Evolutionary conservation across 768 basidiomycete genomes (phyloP).

Genomic region (Mycena galopus): DNA sequence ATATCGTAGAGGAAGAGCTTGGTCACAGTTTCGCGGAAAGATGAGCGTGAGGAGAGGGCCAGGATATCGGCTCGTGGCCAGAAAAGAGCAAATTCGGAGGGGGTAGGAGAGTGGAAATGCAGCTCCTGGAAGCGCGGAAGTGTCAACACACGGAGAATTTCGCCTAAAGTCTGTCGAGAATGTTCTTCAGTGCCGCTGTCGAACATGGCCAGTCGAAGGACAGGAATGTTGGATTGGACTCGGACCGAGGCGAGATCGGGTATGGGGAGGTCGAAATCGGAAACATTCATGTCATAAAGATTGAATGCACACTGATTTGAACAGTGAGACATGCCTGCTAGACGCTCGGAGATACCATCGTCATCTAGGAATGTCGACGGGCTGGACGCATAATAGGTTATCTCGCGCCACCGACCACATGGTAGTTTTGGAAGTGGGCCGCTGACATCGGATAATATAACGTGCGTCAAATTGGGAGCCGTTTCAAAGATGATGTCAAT

Average conservation of each 20-base stretch:
- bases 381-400: background rate
- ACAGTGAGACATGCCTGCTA: background rate
- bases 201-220: background rate
- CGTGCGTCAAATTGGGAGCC: background rate
- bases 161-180: background rate
- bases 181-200: background rate
- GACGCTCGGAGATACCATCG: too few species aligned
- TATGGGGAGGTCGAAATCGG: background rate
- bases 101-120: background rate
- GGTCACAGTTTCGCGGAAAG: background rate
- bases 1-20: background rate
- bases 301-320: background rate
- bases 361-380: too few species aligned
- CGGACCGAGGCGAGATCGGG: background rate
- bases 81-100: background rate
- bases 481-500: background rate
- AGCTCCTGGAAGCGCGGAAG: background rate
- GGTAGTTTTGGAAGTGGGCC: background rate
- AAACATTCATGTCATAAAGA: background rate
- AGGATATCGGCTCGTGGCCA: background rate
- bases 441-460: background rate
- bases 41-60: background rate
- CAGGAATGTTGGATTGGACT: background rate
- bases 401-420: background rate
- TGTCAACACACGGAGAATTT: background rate